phyloP scores from a whole-genome alignment of 2,329 filamentous ascomycete species.

The Xylariaceae sp. region DNA sequence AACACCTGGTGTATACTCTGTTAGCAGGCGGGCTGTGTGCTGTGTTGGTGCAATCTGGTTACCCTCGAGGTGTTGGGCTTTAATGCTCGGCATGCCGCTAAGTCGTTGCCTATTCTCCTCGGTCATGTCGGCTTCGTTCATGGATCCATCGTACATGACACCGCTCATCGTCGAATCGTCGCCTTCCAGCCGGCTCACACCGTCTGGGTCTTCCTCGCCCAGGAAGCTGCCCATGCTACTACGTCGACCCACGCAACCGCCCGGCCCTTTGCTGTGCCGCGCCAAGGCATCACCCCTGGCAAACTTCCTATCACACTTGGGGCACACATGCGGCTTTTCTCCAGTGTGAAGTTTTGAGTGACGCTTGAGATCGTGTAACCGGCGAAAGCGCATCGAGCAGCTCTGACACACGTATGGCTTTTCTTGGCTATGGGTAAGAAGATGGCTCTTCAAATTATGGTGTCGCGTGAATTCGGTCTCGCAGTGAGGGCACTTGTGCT shows the following conservation, averaged over 20 bases:
- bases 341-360: conserved; percentile 96
- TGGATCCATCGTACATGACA: conserved; percentile 50
- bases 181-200: conserved; percentile 41
- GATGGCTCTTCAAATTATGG: conserved; percentile 95
- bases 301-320: conserved; percentile 91
- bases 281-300: conserved; percentile 92
- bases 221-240: conserved; percentile 81
- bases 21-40: conserved; percentile 62
- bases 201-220: conserved; percentile 69
- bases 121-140: conserved; percentile 56
- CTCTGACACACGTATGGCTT: conserved; percentile 93
- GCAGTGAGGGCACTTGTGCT: conserved; percentile 96
- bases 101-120: conserved; percentile 59
- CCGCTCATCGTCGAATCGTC: conserved; percentile 57
- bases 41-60: conserved; percentile 45
- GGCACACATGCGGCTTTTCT: conserved; percentile 90
- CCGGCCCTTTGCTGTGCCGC: conserved; percentile 90
- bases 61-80: conserved; percentile 63
- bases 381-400: conserved; percentile 88
- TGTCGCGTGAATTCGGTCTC: conserved; percentile 95
- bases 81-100: conserved; percentile 72
- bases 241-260: conserved; percentile 87
- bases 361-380: conserved; percentile 90
- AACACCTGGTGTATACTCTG: conserved; percentile 65
- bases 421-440: conserved; percentile 96